These are phyloP conservation scores for Iris macrosiphon DNA, from an alignment of 106 monocot species.

Conservation along the genomic window DNA sequence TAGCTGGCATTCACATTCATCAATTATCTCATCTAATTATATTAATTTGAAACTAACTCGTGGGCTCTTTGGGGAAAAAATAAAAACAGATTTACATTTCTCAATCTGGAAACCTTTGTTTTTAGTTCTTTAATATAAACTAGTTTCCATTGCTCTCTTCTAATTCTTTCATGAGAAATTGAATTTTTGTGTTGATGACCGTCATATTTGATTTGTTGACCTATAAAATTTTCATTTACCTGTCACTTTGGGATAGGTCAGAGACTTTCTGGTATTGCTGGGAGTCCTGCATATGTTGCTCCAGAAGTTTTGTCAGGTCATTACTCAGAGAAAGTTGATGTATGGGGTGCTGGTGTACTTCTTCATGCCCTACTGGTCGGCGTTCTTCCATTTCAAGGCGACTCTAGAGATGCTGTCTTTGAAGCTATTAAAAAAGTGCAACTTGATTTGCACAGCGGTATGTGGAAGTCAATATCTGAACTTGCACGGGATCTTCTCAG, in stretches of 20 bases:
- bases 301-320: slow-evolving; percentile 88
- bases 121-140: no score
- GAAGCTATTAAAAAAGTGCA: slow-evolving; percentile 71
- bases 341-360: slow-evolving; percentile 91
- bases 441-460: slow-evolving; percentile 52
- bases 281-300: slow-evolving; percentile 93
- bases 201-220: no score
- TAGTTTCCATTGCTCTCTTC: no score
- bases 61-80: no score
- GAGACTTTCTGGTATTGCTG: slow-evolving; percentile 72
- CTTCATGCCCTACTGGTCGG: slow-evolving; percentile 80
- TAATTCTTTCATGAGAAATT: no score
- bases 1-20: no score
- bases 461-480: slow-evolving; percentile 59
- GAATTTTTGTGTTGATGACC: no score
- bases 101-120: no score
- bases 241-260: slow-evolving; percentile 48
- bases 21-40: no score
- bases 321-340: slow-evolving; percentile 87
- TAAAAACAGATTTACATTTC: no score
- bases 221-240: no score
- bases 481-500: slow-evolving; percentile 67
- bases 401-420: slow-evolving; percentile 60
- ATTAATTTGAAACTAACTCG: no score
- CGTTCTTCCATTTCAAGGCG: slow-evolving; percentile 73